Evolutionary conservation across 108 stramenopile genomes (phyloP), one percentile per base, ranked within the genome.

Genomic region (Nitzschia palea): DNA sequence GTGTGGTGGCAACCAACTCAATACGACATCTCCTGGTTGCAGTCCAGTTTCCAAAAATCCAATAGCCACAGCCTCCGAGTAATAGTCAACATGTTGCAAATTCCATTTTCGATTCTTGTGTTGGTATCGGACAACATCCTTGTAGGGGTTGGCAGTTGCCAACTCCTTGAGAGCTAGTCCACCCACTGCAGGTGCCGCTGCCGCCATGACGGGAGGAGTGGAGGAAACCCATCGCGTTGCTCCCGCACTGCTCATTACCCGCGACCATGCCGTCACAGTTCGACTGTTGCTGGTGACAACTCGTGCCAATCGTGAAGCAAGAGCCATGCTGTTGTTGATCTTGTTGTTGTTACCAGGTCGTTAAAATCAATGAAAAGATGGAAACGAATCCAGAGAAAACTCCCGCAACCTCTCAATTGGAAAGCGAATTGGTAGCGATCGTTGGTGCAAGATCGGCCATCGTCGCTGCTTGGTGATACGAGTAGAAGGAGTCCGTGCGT

Each of bases 51-150:
- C 94, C 62, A 92, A 56, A 34, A 95, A 80, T 9, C 94, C 94
- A 61, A 84, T 74, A 47, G 94, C 90, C 68, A 94, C 61, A 8
- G 86, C 82, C 30, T 94, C 93, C 30, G 86, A 78, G 68, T 82
- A 81, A 59, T 79, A 83, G 58, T 94, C 77, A 8, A 90, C 85
- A 71, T 94, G 87, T 50, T 81, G 84, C 28, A 89, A 67, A 23
- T 80, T 89, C 85, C 85, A 90, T 68, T 87, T 90, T 55, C 86
- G 74, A 68, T 94, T 94, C 74, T 94, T 94, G 68, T 89, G 86
- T 70, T 94, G 86, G 72, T 90, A 94, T 28, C 93, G 86, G 40
- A 94, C 75, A 22, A 88, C 85, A 62, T 90, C 87, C 63, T 83
- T 74, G 79, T 90, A 84, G 22, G 87, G 87, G 73, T 82, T 79